These are phyloP conservation scores for Aristolochia californica DNA, from an alignment of 164 flowering plant genomes.

Conservation along the genomic window DNA sequence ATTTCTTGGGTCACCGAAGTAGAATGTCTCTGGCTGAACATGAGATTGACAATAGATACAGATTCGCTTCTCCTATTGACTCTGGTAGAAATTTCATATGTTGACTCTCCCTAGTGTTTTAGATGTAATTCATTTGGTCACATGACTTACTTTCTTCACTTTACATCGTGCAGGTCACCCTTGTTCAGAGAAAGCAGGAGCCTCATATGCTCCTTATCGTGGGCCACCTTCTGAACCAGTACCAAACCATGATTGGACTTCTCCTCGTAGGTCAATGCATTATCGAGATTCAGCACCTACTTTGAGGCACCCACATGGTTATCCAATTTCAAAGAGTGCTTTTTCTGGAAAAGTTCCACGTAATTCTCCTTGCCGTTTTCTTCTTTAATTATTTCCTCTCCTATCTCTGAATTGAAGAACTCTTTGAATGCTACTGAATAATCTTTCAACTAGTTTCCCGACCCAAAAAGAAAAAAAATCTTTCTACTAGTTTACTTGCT, in stretches of 20 bases:
- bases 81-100: conserved; percentile 29
- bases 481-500: too few species aligned
- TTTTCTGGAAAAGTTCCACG: too few species aligned
- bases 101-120: too few species aligned
- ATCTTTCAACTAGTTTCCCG: too few species aligned
- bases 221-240: conserved; percentile 43
- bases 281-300: conserved; percentile 36
- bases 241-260: conserved; percentile 42
- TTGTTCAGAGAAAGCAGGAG: conserved; percentile 23
- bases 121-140: too few species aligned
- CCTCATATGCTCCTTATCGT: conserved; percentile 25
- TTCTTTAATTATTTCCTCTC: too few species aligned
- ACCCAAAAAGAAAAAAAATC: too few species aligned
- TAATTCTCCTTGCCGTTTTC: too few species aligned
- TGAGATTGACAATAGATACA: conserved; percentile 43
- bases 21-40: conserved; percentile 35
- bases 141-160: too few species aligned
- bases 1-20: conserved; percentile 35
- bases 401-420: too few species aligned
- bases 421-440: too few species aligned
- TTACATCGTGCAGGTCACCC: too few species aligned
- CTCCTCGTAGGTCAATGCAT: conserved; percentile 42
- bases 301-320: conserved; percentile 37
- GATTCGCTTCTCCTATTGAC: conserved; percentile 34
- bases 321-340: conserved; percentile 35